Evolutionary conservation across 2,329 filamentous ascomycete genomes (phyloP), one percentile per base, ranked within the genome.

Genomic region (Pseudogymnoascus sp.): DNA sequence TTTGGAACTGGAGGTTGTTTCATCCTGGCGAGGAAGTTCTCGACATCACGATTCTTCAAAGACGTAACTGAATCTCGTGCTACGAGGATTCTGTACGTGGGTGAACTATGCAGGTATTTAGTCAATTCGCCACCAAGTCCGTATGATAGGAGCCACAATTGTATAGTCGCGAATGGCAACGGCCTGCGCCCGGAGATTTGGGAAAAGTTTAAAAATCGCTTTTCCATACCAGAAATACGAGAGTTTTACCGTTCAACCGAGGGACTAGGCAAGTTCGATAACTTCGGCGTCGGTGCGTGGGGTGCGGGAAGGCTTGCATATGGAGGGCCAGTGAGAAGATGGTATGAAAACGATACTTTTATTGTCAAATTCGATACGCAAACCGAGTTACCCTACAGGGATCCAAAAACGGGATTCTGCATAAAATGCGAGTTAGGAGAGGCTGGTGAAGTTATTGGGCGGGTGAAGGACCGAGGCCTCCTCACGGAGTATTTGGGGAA

Each of bases 181-280:
- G 79, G 79, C 0, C 67, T 81, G 8, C 73, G 78, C 1, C 73
- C 70, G 0, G 78, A 80, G 60, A 77, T 80, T 45, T 80, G 78
- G 78, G 74, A 78, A 55, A 74, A 72, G 36, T 80, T 80, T 69
- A 74, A 73, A 35, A 64, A 72, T 18, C 71, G 77, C 2, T 79
- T 78, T 64, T 71, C 68, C 0, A 72, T 80, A 0, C 72, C 73
- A 1, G 78, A 79, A 66, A 75, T 80, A 40, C 72, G 77, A 6
- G 78, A 80, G 63, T 79, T 79, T 64, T 80, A 79, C 63, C 72
- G 77, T 3, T 77, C 76, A 3, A 80, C 77, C 0, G 78, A 80
- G 61, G 78, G 77, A 1, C 64, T 78, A 1, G 75, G 75, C 5
- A 77, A 76, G 36, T 78, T 76, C 36, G 76, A 79, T 63, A 79